phyloP scores from a whole-genome alignment of 1,284 basidiomycete species.

The Austroboletus novae-zelandiae region DNA sequence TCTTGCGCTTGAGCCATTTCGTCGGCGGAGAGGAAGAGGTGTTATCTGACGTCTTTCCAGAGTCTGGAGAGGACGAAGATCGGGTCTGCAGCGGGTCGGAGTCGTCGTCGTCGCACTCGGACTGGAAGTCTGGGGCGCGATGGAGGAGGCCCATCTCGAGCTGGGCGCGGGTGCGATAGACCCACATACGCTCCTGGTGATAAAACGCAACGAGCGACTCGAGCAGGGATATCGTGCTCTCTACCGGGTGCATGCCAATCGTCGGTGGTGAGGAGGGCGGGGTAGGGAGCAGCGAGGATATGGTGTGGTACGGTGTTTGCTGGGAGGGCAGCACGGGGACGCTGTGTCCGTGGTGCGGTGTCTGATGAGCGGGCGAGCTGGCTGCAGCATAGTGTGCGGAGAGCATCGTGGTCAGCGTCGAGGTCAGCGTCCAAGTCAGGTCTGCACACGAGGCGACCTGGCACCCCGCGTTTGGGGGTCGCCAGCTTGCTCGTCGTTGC shows the following conservation, averaged over 20 bases:
- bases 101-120: conserved; percentile 23
- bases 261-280: conserved; percentile 44
- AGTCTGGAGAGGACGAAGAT: conserved; percentile 17
- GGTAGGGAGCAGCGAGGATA: conserved; percentile 40
- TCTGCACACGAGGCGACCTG: background rate
- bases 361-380: conserved; percentile 20
- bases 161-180: conserved; percentile 50
- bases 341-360: conserved; percentile 14
- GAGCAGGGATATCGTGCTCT: conserved; percentile 53
- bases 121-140: conserved; percentile 20
- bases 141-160: conserved; percentile 40
- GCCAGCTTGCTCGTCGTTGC: background rate
- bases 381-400: conserved; percentile 24
- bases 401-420: conserved; percentile 20
- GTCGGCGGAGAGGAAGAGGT: conserved; percentile 32
- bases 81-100: conserved; percentile 12
- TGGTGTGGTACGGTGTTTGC: conserved; percentile 23
- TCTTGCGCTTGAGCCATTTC: conserved; percentile 44
- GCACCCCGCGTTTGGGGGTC: conserved; percentile 22
- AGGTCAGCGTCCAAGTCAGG: conserved; percentile 2
- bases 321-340: conserved; percentile 12
- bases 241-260: conserved; percentile 30
- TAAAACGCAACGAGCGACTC: conserved; percentile 64
- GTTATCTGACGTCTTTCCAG: conserved; percentile 20
- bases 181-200: conserved; percentile 66